Conservation (phyloP, 768 basidiomycete species). For the Boletus tylopilopsis region DNA sequence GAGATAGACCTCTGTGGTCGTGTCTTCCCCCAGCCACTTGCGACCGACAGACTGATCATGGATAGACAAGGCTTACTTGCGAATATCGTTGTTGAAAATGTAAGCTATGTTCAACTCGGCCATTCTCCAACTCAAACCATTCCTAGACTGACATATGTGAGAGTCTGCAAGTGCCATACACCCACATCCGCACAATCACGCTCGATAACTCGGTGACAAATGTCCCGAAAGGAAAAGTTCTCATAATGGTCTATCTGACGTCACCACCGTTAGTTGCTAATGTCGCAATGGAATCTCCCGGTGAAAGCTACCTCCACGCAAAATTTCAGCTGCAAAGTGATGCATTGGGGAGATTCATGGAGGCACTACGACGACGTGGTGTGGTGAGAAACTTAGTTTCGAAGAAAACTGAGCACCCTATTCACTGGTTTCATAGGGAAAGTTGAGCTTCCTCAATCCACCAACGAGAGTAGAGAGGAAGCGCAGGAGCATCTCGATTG, state of each 20-base stretch:
- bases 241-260: constrained; percentile 31
- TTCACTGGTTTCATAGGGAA: constrained; percentile 25
- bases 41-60: constrained; percentile 46
- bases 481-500: constrained; percentile 24
- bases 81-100: constrained; percentile 38
- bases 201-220: constrained; percentile 23
- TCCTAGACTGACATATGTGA: constrained; percentile 40
- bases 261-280: constrained; percentile 39
- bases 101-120: neutral
- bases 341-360: constrained; percentile 37
- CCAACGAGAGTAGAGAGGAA: constrained; percentile 10
- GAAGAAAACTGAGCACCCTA: neutral
- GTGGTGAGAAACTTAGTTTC: constrained; percentile 36
- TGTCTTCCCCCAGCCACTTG: constrained; percentile 33
- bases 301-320: constrained; percentile 24
- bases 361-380: constrained; percentile 41
- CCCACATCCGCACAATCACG: constrained; percentile 26
- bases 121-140: constrained; percentile 1
- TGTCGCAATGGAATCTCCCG: constrained; percentile 21
- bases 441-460: constrained; percentile 27
- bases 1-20: constrained; percentile 37
- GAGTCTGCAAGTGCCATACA: constrained; percentile 46
- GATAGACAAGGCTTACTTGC: constrained; percentile 50
- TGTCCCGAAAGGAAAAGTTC: constrained; percentile 14
- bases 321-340: constrained; percentile 37